Base-by-base conservation (phyloP, 208 protist genomes). In the Wallacemonas collosoma region DNA sequence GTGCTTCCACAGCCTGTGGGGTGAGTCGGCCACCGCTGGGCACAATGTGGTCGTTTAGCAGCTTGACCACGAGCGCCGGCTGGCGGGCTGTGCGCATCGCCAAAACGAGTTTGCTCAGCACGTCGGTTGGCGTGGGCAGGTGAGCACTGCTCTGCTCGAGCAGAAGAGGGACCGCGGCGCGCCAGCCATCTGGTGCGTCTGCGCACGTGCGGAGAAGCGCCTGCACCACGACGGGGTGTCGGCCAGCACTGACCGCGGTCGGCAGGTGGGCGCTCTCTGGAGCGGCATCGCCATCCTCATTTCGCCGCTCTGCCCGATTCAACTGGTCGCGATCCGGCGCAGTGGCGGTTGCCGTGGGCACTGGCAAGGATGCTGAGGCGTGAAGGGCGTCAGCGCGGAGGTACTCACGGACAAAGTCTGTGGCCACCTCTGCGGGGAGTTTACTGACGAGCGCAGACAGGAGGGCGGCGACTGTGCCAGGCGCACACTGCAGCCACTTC, bases 31-130 rank as follows among this genome's bases (percentile, higher is more conserved):
- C 81, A 6, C 74, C 68, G 3, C 80, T 80, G 3, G 91, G 88
- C 43, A 96, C 81, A 61, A 96, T 76, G 80, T 88, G 83, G 17
- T 84, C 73, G 36, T 89, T 84, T 53, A 96, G 75, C 47, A 96
- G 66, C 5, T 82, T 86, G 38, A 94, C 81, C 41, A 85, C 77
- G 41, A 93, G 51, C 11, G 79, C 58, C 1, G 77, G 75, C 58
- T 90, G 77, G 60, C 77, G 77, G 64, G 82, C 85, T 17, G 64
- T 61, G 0, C 88, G 85, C 73, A 96, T 85, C 73, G 91, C 77
- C 14, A 85, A 50, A 38, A 92, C 75, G 39, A 94, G 61, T 35
- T 43, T 17, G 53, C 87, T 94, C 12, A 92, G 71, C 44, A 94
- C 67, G 8, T 85, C 85, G 2, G 89, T 81, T 12, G 89, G 86